phyloP scores from a whole-genome alignment of 306 rosid genomes.

The Prunus salicina region DNA sequence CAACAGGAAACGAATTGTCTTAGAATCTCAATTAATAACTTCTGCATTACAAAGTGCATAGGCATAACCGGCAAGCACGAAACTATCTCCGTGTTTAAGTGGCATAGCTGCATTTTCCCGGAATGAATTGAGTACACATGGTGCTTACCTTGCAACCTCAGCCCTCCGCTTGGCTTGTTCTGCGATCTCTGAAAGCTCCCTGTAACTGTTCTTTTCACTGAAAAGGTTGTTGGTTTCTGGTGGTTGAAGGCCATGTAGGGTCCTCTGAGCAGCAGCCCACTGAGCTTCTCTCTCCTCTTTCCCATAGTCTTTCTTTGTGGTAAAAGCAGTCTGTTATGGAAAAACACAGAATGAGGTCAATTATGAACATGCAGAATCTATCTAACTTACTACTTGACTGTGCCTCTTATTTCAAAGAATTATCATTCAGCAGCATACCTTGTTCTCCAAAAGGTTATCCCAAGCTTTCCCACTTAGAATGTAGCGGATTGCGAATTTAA shows the following conservation, averaged over 20 bases:
- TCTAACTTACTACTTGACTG: neutral
- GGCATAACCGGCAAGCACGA: no score
- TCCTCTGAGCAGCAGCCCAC: slow-evolving; percentile 97
- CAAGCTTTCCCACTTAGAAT: slow-evolving; percentile 87
- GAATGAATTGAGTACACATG: neutral
- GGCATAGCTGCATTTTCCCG: neutral
- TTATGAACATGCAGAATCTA: neutral
- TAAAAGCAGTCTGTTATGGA: slow-evolving; percentile 82
- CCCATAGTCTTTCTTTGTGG: slow-evolving; percentile 96
- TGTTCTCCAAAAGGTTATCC: slow-evolving; percentile 94
- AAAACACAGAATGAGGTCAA: slow-evolving; percentile 15
- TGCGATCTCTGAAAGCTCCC: slow-evolving; percentile 98
- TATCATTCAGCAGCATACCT: slow-evolving; percentile 39
- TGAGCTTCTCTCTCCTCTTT: slow-evolving; percentile 99
- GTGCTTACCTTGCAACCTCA: slow-evolving; percentile 91
- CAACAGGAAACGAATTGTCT: neutral
- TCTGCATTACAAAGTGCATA: no score
- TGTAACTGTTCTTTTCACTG: slow-evolving; percentile 60
- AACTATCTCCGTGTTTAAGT: no score
- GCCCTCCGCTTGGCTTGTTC: slow-evolving; percentile 98
- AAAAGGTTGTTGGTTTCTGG: slow-evolving; percentile 64
- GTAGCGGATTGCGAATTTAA: slow-evolving; percentile 88
- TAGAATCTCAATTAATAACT: neutral
- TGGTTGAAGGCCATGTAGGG: slow-evolving; percentile 97
- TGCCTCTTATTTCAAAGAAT: neutral